Evolutionary conservation across 768 basidiomycete species (phyloP), one percentile per base, ranked within the genome.

Genomic region (Mycena indigotica): DNA sequence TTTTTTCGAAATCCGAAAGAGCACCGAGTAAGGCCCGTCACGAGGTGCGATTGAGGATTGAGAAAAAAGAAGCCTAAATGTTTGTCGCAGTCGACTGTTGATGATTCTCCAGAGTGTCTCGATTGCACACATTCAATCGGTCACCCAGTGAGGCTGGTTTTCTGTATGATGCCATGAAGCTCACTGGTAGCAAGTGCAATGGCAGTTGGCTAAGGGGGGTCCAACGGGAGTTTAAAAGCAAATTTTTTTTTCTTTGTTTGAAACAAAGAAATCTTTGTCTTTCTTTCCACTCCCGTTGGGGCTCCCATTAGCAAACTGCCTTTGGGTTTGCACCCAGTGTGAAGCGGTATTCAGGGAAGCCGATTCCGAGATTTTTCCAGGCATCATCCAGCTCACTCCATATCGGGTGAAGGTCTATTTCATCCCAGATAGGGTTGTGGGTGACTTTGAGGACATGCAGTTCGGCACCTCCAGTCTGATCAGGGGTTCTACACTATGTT

Each of bases 91-190:
- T 8, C 41, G 41, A 21, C 21, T 10, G 10, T 10, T 55, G 54
- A 21, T 46, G 21, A 10, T 38, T 30, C 10, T 28, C 45, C 13
- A 55, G 26, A 26, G 45, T 29, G 45, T 29, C n/a, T 23, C 54
- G 54, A 30, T 55, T 55, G 29, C 15, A 17, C 24, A n/a, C 29
- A 38, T 48, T 55, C 23, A 55, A 38, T 21, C 25, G 26, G 54
- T 55, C 54, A 55, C 54, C 54, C 45, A 55, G 54, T 28, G 54
- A 55, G 23, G n/a, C 19, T 29, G 54, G 45, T 38, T 55, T 55
- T 38, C 30, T 48, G 23, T 48, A 50, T 29, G 48, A 50, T 6
- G 48, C 48, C 48, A 50, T 25, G 48, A 50, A n/a, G n/a, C n/a
- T n/a, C n/a, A n/a, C n/a, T n/a, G n/a, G n/a, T n/a, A n/a, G n/a